Conservation (phyloP, 129 eudicot genomes). For the Solidago caesia region DNA sequence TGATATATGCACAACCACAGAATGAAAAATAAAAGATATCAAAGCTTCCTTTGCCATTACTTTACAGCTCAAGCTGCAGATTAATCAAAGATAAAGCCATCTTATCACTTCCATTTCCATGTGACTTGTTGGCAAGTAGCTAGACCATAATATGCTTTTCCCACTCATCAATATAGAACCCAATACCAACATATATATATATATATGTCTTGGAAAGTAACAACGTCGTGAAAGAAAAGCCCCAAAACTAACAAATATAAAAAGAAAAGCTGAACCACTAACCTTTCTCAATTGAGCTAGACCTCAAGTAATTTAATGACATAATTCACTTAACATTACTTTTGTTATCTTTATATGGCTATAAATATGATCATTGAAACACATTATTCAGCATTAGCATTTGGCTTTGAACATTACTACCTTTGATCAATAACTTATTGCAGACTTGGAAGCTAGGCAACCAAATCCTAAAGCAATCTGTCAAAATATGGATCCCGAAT, state of each 20-base stretch:
- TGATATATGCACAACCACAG: not conserved
- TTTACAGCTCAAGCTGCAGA: slow-evolving; percentile 18
- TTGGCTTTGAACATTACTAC: slow-evolving; percentile 10
- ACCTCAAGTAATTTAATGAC: slow-evolving; percentile 8
- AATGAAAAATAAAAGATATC: slow-evolving; percentile 7
- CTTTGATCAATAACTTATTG: not conserved
- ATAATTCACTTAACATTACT: not conserved
- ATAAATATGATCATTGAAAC: slow-evolving; percentile 9
- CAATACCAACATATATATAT: no score
- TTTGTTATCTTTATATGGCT: slow-evolving; percentile 1
- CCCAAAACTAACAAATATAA: not conserved
- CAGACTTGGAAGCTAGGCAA: not conserved
- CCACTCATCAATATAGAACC: no score
- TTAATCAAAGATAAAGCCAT: not conserved
- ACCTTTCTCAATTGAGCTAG: not conserved
- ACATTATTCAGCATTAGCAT: slow-evolving; percentile 2
- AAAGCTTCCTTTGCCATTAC: slow-evolving; percentile 25
- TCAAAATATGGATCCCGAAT: slow-evolving; percentile 28
- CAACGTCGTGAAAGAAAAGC: slow-evolving; percentile 4
- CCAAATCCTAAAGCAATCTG: not conserved
- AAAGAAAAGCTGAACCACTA: slow-evolving; percentile 11
- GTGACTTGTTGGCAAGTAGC: slow-evolving; percentile 31
- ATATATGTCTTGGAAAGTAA: not conserved
- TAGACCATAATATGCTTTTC: not conserved
- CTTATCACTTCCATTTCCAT: slow-evolving; percentile 1